A percentile compares a stretch with the other conserved stretches of the same genome.
Evolutionary conservation across 73 alveolate genomes (phyloP).

Genomic region (Tetrahymena elliotti): DNA sequence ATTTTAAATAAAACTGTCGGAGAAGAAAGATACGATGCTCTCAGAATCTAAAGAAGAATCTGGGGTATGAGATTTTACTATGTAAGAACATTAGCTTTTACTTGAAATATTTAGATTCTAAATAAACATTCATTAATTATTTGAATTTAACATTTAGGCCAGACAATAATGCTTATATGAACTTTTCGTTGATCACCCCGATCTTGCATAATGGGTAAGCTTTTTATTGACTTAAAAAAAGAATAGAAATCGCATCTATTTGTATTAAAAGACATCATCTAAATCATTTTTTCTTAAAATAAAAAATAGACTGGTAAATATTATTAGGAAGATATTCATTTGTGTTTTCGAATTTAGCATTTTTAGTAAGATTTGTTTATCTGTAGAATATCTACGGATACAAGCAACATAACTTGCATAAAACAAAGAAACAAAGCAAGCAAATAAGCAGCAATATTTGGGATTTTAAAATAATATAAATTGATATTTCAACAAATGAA

Average conservation of each 20-base stretch:
- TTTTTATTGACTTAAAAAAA: background rate
- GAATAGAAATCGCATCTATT: background rate
- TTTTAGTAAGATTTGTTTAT: background rate
- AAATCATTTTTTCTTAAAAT: background rate
- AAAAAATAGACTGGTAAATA: background rate
- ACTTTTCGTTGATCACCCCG: slow-evolving; percentile 36
- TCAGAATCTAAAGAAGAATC: slow-evolving; percentile 37
- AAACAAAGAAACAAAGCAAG: background rate
- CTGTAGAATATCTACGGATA: background rate
- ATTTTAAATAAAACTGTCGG: slow-evolving; percentile 24
- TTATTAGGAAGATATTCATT: background rate
- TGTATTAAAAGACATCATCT: background rate
- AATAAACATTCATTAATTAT: background rate
- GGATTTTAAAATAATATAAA: background rate
- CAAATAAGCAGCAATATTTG: background rate
- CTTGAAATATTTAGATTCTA: background rate
- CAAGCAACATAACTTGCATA: no score
- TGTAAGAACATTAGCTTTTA: background rate
- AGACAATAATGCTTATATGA: slow-evolving; percentile 33
- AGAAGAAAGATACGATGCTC: slow-evolving; percentile 42
- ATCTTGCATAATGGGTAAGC: slow-evolving; percentile 15
- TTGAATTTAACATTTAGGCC: background rate
- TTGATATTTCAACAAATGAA: background rate
- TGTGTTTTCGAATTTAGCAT: background rate
- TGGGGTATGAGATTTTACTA: slow-evolving; percentile 25